Conservation (phyloP, 2,329 filamentous ascomycete genomes). For the Trichoderma simmonsii region DNA sequence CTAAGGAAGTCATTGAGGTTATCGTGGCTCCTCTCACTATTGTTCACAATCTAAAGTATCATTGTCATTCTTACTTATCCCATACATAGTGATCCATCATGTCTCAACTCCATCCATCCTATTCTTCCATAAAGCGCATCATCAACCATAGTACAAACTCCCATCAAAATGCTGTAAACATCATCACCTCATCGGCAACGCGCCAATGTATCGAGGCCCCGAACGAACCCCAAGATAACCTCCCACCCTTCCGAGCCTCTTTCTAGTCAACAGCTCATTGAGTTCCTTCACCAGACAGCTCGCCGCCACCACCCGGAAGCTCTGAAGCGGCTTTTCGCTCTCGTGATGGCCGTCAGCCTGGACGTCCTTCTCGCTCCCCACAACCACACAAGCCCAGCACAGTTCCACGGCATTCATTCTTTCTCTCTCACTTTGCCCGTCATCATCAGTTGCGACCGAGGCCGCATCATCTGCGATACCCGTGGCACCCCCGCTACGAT, state of each 20-base stretch:
- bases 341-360: conserved; percentile 8
- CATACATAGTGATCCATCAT: background rate
- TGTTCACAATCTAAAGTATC: background rate
- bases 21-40: background rate
- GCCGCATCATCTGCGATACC: conserved; percentile 12
- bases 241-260: conserved; percentile 21
- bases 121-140: background rate
- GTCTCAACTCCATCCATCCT: conserved; percentile 4
- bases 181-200: conserved; percentile 14
- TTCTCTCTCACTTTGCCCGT: conserved; percentile 9
- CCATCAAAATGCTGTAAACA: background rate
- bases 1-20: too few species aligned
- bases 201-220: background rate
- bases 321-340: conserved; percentile 27
- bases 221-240: conserved; percentile 27
- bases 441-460: background rate
- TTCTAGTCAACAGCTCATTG: conserved; percentile 20
- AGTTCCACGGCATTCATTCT: conserved; percentile 32
- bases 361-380: conserved; percentile 24
- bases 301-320: conserved; percentile 39
- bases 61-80: background rate
- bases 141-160: background rate
- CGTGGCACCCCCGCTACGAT: background rate
- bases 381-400: conserved; percentile 35
- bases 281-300: conserved; percentile 35